Percentiles rank a stretch among this genome's conserved stretches.
Conservation (phyloP, 768 basidiomycete genomes). For the Xerocomellus chrysenteron region DNA sequence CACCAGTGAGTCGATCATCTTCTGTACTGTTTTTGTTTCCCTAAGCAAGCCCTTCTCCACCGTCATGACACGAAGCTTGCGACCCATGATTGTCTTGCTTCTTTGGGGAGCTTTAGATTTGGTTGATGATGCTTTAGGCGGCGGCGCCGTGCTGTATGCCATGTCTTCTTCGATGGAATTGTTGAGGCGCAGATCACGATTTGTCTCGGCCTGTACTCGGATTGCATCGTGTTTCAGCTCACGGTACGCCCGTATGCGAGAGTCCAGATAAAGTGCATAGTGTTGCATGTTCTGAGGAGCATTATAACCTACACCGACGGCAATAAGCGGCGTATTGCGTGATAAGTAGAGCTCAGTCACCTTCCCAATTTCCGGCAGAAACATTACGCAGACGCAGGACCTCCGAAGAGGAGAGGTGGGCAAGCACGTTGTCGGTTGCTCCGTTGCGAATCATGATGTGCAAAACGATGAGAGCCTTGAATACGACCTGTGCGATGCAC, state of each 20-base stretch:
- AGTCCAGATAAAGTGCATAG: conserved; percentile 87
- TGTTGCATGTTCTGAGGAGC: conserved; percentile 83
- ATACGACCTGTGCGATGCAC: conserved; percentile 67
- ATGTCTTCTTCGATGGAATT: conserved; percentile 65
- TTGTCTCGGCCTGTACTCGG: conserved; percentile 89
- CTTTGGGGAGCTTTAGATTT: conserved; percentile 43
- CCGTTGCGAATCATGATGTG: conserved; percentile 98
- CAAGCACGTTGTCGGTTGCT: conserved; percentile 89
- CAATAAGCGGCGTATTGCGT: background rate
- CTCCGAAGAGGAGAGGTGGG: conserved; percentile 78
- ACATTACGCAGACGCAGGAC: conserved; percentile 82
- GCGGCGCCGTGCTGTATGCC: conserved; percentile 31
- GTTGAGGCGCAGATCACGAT: conserved; percentile 71
- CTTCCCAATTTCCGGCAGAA: conserved; percentile 83
- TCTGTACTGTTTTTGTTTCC: conserved; percentile 89
- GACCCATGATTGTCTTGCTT: conserved; percentile 76
- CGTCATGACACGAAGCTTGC: conserved; percentile 86
- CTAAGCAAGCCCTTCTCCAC: conserved; percentile 94
- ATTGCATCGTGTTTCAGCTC: conserved; percentile 95
- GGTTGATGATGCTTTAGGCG: conserved; percentile 31
- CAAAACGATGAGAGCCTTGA: conserved; percentile 93
- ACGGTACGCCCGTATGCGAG: conserved; percentile 82
- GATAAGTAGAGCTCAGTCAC: conserved; percentile 39
- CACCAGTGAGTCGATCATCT: conserved; percentile 82
- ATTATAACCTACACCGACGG: conserved; percentile 60